These are phyloP conservation scores for Diplosphaera chodatii DNA, from an alignment of 139 green algal genomes.

Conservation along the genomic window DNA sequence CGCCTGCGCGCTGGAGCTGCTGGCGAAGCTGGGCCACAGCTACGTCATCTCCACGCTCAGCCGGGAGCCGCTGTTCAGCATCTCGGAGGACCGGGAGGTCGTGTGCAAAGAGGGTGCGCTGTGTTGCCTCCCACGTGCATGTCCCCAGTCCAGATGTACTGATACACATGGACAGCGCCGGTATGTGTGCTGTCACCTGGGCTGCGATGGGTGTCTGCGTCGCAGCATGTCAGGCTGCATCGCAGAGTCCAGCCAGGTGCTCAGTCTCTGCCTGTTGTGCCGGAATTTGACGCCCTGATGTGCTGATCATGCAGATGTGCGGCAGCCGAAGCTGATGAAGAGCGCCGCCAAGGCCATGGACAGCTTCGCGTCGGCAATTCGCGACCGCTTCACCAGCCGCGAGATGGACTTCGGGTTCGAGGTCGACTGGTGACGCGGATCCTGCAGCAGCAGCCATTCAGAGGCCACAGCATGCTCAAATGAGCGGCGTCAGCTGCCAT, in stretches of 20 bases:
- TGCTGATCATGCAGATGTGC: background rate
- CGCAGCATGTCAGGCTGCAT: too few species aligned
- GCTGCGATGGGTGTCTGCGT: too few species aligned
- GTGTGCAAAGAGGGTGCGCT: background rate
- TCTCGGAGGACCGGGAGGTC: background rate
- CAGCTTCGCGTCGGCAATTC: background rate
- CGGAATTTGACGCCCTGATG: too few species aligned
- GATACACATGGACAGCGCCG: too few species aligned
- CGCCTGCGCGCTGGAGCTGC: background rate
- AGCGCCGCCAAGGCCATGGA: background rate
- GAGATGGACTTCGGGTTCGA: background rate
- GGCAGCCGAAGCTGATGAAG: background rate
- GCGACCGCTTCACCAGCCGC: background rate
- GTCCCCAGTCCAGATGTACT: too few species aligned
- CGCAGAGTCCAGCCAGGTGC: too few species aligned
- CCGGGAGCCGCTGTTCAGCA: background rate
- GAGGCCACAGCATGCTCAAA: too few species aligned
- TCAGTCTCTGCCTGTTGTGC: too few species aligned
- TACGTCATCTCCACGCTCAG: constrained; percentile 1
- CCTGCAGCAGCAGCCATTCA: too few species aligned
- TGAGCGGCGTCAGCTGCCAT: too few species aligned
- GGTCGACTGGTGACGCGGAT: background rate
- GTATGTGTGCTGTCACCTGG: too few species aligned
- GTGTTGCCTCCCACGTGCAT: background rate
- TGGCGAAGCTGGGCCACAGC: background rate